These are phyloP conservation scores for Penicillium desertorum DNA, from an alignment of 495 filamentous ascomycete genomes.

Conservation along the genomic window DNA sequence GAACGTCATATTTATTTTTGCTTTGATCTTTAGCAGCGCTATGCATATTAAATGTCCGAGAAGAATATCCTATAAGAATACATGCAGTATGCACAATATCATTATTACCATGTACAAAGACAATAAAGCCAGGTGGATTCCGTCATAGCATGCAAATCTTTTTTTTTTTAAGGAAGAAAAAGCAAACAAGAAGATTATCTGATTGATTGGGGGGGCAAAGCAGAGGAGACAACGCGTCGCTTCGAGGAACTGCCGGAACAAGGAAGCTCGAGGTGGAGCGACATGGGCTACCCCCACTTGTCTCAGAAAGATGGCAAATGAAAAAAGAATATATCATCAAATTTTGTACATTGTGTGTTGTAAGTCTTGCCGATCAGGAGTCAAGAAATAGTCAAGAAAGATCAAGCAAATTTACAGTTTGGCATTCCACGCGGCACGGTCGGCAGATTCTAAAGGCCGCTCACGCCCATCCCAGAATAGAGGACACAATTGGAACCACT, in stretches of 20 bases:
- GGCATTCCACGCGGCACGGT: conserved; percentile 51
- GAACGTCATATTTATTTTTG: no score
- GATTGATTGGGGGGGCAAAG: conserved; percentile 2
- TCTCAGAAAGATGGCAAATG: conserved; percentile 3
- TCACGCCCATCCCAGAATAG: conserved; percentile 51
- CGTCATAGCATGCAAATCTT: neutral
- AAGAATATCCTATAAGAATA: neutral
- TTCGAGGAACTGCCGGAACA: neutral
- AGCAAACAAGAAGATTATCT: conserved; percentile 1
- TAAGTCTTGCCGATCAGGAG: neutral
- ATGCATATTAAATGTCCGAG: neutral
- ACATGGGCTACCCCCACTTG: conserved; percentile 1
- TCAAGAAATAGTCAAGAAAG: neutral
- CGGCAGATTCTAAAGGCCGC: conserved; percentile 45
- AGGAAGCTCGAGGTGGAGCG: neutral
- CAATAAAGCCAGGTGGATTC: neutral
- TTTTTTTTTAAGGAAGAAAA: neutral
- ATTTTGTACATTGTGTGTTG: conserved; percentile 6
- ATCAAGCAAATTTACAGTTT: conserved; percentile 33
- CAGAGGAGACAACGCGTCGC: neutral
- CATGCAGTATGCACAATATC: neutral
- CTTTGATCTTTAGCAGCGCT: neutral
- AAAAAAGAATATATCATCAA: neutral
- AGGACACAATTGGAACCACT: conserved; percentile 67
- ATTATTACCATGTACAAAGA: neutral